These are phyloP conservation scores for Casuarina equisetifolia DNA, from an alignment of 306 rosid species.

Conservation along the genomic window DNA sequence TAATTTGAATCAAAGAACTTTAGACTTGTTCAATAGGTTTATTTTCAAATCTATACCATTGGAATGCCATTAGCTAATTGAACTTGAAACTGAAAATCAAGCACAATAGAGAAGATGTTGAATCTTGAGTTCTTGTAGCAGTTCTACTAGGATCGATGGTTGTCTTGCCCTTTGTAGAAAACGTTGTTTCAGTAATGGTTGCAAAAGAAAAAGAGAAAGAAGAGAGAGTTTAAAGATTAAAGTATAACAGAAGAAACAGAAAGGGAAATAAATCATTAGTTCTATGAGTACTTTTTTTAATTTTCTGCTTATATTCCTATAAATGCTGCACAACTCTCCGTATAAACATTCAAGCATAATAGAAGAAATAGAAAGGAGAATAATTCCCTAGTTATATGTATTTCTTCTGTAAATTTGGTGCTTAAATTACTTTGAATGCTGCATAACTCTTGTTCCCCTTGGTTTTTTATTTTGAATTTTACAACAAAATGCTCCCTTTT, in stretches of 20 bases:
- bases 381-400: neutral
- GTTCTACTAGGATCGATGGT: too few species aligned
- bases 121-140: too few species aligned
- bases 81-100: too few species aligned
- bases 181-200: too few species aligned
- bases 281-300: too few species aligned
- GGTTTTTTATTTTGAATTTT: conserved; percentile 1
- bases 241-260: too few species aligned
- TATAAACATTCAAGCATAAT: neutral
- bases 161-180: too few species aligned
- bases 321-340: too few species aligned
- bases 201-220: neutral
- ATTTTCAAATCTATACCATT: neutral
- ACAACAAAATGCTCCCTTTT: conserved; percentile 15
- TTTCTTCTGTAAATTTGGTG: neutral
- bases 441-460: neutral
- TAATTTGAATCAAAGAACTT: neutral
- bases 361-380: neutral
- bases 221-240: too few species aligned
- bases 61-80: neutral
- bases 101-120: too few species aligned
- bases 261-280: too few species aligned
- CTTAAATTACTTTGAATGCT: neutral
- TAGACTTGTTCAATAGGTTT: neutral
- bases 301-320: too few species aligned